Evolutionary conservation across 768 basidiomycete genomes (phyloP).

Genomic region (Strobilomyces echinocephalus): DNA sequence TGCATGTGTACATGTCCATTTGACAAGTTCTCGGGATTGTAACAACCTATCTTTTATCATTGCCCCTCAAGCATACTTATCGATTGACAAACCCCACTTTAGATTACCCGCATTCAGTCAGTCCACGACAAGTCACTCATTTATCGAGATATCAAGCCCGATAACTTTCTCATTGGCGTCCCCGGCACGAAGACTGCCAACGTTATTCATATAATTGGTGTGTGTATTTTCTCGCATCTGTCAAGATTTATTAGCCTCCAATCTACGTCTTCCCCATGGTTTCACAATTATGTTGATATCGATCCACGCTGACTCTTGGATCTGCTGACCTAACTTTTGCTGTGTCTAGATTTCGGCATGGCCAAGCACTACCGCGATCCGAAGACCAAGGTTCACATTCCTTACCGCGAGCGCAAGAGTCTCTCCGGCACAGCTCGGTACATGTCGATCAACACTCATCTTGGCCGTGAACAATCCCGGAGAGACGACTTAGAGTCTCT

Average conservation of each 20-base stretch:
- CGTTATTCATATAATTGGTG: slow-evolving; percentile 81
- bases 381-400: slow-evolving; percentile 95
- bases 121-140: slow-evolving; percentile 99
- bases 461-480: slow-evolving; percentile 91
- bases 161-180: slow-evolving; percentile 97
- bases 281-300: slow-evolving; percentile 1
- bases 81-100: slow-evolving; percentile 11
- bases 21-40: not conserved
- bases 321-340: slow-evolving; percentile 6
- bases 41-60: not conserved
- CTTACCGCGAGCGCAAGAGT: slow-evolving; percentile 98
- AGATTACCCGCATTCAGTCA: slow-evolving; percentile 95
- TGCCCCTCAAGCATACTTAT: not conserved
- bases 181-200: slow-evolving; percentile 89
- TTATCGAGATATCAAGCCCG: slow-evolving; percentile 98
- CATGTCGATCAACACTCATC: slow-evolving; percentile 99
- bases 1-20: not conserved
- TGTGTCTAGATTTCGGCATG: slow-evolving; percentile 90
- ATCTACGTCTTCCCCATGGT: not conserved
- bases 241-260: slow-evolving; percentile 7
- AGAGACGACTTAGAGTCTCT: slow-evolving; percentile 95
- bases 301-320: not conserved
- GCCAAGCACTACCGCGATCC: slow-evolving; percentile 99
- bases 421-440: slow-evolving; percentile 95
- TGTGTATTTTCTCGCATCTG: slow-evolving; percentile 25